A percentile compares a stretch with the other conserved stretches of the same genome.
Conservation (phyloP, 2,329 filamentous ascomycete genomes). For the Colletotrichum cordylinicola region DNA sequence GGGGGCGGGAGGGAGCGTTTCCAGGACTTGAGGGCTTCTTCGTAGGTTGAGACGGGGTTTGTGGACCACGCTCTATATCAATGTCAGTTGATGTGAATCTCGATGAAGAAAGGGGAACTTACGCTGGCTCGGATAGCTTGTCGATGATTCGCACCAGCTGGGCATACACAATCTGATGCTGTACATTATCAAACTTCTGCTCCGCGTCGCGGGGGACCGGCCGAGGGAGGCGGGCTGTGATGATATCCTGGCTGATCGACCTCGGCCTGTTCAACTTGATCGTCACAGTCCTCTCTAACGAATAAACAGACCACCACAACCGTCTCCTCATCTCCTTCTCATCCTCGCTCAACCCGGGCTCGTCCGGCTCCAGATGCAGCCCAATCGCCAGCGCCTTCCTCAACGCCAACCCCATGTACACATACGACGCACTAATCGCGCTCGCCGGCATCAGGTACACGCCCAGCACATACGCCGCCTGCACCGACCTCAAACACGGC, state of each 20-base stretch:
- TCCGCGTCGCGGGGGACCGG: constrained; percentile 23
- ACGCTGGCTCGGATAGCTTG: constrained; percentile 30
- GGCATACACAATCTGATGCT: constrained; percentile 35
- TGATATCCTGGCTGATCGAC: constrained; percentile 26
- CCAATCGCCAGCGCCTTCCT: constrained; percentile 33
- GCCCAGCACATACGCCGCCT: constrained; percentile 36
- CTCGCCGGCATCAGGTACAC: constrained; percentile 40
- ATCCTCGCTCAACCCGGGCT: constrained; percentile 22
- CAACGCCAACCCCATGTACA: constrained; percentile 34
- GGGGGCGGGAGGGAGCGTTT: constrained; percentile 31
- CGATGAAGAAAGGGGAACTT: neutral
- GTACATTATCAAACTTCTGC: constrained; percentile 37
- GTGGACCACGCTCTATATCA: too few relatives aligned
- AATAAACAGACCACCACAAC: constrained; percentile 36
- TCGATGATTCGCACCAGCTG: constrained; percentile 35
- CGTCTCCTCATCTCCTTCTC: constrained; percentile 28
- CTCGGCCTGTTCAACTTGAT: constrained; percentile 30
- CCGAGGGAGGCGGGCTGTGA: constrained; percentile 26
- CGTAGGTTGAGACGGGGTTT: neutral
- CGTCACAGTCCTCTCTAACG: constrained; percentile 29
- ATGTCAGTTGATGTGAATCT: neutral
- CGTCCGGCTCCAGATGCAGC: constrained; percentile 31
- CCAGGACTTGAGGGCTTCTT: constrained; percentile 34
- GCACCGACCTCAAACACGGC: constrained; percentile 34
- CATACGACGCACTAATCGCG: constrained; percentile 37